Percentiles rank a stretch among this genome's conserved stretches.
phyloP scores from a whole-genome alignment of 345 rosid genomes.

The Brassica juncea region DNA sequence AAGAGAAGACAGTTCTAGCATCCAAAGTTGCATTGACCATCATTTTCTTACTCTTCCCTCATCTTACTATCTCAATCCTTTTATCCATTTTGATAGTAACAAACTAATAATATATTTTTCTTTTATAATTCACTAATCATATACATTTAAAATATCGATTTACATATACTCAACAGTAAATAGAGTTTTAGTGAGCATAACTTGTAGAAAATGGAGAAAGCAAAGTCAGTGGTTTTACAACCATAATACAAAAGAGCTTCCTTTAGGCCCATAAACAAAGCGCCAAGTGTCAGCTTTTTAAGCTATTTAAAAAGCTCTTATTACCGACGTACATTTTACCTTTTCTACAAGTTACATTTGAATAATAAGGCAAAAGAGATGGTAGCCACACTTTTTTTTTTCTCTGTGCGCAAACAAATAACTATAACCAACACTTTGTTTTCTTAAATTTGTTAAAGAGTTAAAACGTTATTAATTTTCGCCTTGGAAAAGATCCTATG shows the following conservation, averaged over 20 bases:
- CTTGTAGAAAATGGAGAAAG: neutral
- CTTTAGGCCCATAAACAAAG: conserved; percentile 1
- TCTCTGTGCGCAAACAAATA: neutral
- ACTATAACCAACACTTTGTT: neutral
- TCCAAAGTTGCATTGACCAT: conserved; percentile 30
- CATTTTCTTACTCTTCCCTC: conserved; percentile 9
- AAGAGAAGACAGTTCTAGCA: conserved; percentile 29
- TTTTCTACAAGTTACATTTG: conserved; percentile 1
- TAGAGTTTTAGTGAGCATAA: neutral
- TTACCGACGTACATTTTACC: neutral
- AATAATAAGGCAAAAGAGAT: conserved; percentile 13
- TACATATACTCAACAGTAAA: neutral
- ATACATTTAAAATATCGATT: neutral
- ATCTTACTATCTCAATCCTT: neutral
- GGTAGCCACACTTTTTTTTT: neutral
- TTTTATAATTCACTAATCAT: neutral
- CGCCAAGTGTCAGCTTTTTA: conserved; percentile 25
- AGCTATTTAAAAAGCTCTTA: neutral
- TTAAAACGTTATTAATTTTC: no score
- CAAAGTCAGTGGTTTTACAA: neutral
- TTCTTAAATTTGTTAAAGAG: neutral
- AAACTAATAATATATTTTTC: neutral
- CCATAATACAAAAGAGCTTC: neutral
- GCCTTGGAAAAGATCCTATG: no score
- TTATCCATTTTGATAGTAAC: neutral